Evolutionary conservation across 1,284 basidiomycete species (phyloP).

Genomic region (Pseudozyma hubeiensis): DNA sequence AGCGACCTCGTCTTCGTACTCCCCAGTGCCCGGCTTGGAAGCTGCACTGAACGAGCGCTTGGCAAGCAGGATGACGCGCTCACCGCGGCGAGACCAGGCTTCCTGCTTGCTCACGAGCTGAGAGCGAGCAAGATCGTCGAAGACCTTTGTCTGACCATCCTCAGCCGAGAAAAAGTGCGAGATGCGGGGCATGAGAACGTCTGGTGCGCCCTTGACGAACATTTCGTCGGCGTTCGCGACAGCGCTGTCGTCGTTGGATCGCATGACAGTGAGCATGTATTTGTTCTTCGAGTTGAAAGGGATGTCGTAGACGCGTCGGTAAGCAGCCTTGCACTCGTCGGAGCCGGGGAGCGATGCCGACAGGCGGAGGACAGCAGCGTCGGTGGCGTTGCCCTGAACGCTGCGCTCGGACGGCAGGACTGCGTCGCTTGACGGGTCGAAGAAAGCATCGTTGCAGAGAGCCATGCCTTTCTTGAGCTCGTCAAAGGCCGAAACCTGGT

Average conservation of each 20-base stretch:
- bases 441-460: conserved; percentile 76
- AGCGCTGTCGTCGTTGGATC: conserved; percentile 66
- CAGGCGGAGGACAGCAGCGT: conserved; percentile 76
- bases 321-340: conserved; percentile 64
- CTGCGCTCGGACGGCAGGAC: conserved; percentile 56
- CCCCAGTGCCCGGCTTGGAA: conserved; percentile 28
- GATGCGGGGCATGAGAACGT: conserved; percentile 70
- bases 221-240: conserved; percentile 57
- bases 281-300: conserved; percentile 78
- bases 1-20: conserved; percentile 33
- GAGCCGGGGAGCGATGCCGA: conserved; percentile 72
- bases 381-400: conserved; percentile 77
- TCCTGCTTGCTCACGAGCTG: conserved; percentile 41
- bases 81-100: conserved; percentile 74
- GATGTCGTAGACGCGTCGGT: conserved; percentile 69
- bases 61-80: conserved; percentile 74
- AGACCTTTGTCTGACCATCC: conserved; percentile 28
- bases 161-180: conserved; percentile 31
- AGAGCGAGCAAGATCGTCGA: conserved; percentile 26
- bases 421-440: conserved; percentile 69
- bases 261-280: conserved; percentile 74
- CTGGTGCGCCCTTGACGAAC: conserved; percentile 62
- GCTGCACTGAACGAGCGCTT: conserved; percentile 64
- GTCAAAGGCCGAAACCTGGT: conserved; percentile 31
- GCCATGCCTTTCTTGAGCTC: conserved; percentile 71